Conservation (phyloP, 2,329 filamentous ascomycete species). For the Fusarium phyllophilum region DNA sequence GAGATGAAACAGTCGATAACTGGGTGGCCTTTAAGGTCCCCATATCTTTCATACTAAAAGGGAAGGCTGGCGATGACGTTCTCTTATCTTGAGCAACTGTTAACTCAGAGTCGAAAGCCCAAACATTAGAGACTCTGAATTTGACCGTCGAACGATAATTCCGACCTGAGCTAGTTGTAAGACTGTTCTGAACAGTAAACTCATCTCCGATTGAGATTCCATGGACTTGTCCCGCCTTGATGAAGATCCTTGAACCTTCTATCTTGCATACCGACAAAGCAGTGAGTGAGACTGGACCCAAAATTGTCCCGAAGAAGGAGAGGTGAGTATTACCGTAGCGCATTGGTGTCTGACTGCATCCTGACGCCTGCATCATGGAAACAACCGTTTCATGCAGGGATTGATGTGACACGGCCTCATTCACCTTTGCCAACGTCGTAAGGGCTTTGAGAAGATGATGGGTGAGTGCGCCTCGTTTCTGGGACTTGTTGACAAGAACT, state of each 20-base stretch:
- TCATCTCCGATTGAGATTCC: neutral
- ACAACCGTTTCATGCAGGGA: neutral
- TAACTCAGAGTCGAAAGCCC: neutral
- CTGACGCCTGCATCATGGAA: neutral
- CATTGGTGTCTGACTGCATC: neutral
- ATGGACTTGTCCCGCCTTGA: neutral
- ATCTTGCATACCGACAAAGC: neutral
- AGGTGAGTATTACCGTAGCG: neutral
- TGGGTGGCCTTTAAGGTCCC: fast-evolving
- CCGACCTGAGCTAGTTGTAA: fast-evolving
- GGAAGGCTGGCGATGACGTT: fast-evolving
- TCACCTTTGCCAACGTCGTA: neutral
- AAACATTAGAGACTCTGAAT: neutral
- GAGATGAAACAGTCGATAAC: neutral
- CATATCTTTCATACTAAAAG: neutral
- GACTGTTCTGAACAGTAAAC: fast-evolving
- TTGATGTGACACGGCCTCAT: neutral
- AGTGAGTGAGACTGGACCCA: fast-evolving
- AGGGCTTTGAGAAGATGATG: neutral
- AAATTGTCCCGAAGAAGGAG: neutral
- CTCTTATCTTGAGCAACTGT: fast-evolving
- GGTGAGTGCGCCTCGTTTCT: neutral
- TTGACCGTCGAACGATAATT: fast-evolving
- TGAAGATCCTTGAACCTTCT: neutral
- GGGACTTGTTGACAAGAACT: neutral